phyloP scores from a whole-genome alignment of 805 yeast genomes.

The Yarrowia osloensis region DNA sequence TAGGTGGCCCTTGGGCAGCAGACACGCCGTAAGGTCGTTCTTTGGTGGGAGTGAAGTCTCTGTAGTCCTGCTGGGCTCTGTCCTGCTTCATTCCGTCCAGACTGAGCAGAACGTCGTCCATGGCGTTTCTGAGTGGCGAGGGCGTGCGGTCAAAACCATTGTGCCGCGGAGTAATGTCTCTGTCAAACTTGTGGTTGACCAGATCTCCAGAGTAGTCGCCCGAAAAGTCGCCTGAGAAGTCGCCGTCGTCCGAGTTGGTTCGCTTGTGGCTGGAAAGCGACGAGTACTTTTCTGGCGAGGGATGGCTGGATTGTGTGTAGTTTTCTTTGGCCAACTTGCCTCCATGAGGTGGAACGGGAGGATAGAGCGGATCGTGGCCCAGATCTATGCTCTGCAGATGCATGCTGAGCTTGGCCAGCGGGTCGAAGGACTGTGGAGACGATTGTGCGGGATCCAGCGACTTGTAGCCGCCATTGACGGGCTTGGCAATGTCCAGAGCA shows the following conservation, averaged over 20 bases:
- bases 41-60: constrained; percentile 16
- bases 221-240: neutral
- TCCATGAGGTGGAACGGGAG: constrained; percentile 23
- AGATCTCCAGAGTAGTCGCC: constrained; percentile 10
- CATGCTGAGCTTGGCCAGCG: constrained; percentile 1
- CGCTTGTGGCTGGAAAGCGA: neutral
- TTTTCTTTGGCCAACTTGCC: neutral
- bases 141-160: constrained; percentile 37
- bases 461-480: neutral
- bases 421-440: neutral
- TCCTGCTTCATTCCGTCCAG: constrained; percentile 38
- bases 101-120: constrained; percentile 42
- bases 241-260: constrained; percentile 13
- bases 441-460: constrained; percentile 1
- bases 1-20: no score
- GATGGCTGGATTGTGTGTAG: neutral
- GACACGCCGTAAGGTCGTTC: constrained; percentile 3
- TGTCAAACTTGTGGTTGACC: neutral
- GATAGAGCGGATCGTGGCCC: constrained; percentile 6
- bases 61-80: neutral
- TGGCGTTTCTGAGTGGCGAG: constrained; percentile 42
- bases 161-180: constrained; percentile 29
- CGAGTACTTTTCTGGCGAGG: neutral
- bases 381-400: constrained; percentile 17
- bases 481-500: constrained; percentile 9